Conservation (phyloP, 805 yeast species). For the Zygosaccharomyces gambellarensis region DNA sequence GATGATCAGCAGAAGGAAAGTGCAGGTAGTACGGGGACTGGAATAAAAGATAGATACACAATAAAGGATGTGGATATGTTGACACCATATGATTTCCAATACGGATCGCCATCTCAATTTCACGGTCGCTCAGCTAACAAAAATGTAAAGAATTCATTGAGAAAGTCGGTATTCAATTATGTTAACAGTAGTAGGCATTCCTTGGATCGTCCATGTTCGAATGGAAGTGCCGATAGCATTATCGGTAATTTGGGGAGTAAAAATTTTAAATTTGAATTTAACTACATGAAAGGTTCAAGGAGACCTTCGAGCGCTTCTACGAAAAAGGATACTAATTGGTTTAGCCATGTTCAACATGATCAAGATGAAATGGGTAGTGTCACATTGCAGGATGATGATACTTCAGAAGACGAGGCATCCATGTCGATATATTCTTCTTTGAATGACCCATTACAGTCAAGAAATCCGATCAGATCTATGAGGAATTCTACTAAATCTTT, state of each 20-base stretch:
- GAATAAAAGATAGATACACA: slow-evolving; percentile 24
- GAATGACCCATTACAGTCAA: slow-evolving; percentile 35
- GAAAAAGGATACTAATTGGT: slow-evolving; percentile 3
- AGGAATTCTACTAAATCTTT: slow-evolving; percentile 44
- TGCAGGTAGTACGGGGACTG: slow-evolving; percentile 9
- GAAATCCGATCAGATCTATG: slow-evolving; percentile 34
- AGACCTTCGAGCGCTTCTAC: slow-evolving; percentile 7
- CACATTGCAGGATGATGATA: slow-evolving; percentile 21
- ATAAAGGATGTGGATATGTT: slow-evolving; percentile 28
- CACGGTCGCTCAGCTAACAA: slow-evolving; percentile 7
- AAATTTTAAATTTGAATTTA: slow-evolving; percentile 33
- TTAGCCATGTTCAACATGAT: not conserved
- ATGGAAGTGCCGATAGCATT: slow-evolving; percentile 16
- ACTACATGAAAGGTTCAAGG: slow-evolving; percentile 18
- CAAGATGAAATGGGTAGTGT: slow-evolving; percentile 8
- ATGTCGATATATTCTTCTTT: slow-evolving; percentile 62
- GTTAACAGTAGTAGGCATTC: slow-evolving; percentile 15
- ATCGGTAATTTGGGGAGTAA: slow-evolving; percentile 27
- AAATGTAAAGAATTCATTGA: slow-evolving; percentile 18
- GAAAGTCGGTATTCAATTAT: slow-evolving; percentile 28
- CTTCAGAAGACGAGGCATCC: slow-evolving; percentile 57
- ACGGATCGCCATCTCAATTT: slow-evolving; percentile 8
- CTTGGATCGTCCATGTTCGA: slow-evolving; percentile 10
- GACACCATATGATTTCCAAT: slow-evolving; percentile 12
- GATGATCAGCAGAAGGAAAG: slow-evolving; percentile 10